Base-by-base conservation (phyloP, 2,329 filamentous ascomycete genomes). In the Exserohilum turcica region DNA sequence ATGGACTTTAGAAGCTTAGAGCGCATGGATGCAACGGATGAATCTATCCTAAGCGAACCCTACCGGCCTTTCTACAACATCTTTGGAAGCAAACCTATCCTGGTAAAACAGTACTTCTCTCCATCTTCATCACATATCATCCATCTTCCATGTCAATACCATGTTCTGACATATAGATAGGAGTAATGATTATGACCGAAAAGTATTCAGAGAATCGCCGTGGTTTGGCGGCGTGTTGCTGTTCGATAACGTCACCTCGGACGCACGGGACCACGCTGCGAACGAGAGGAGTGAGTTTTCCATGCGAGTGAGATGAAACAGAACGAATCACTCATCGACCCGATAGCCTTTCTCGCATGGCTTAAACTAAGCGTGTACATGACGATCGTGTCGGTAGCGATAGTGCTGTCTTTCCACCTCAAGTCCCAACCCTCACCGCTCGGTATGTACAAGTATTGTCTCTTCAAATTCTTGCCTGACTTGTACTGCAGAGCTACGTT, bases 321-420 rank as follows among this genome's bases (percentile, higher is more conserved):
- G 5, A 15, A 43, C 2, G 1, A 9, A 7, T 5, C 13, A 13
- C 49, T 70, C 37, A 68, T n/a, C 1, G 13, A n/a, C 2, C 4
- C 0, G 16, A 18, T 49, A 79, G 77, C 85, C 0, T 97, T 97
- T 70, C 86, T 97, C 24, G 94, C 93, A 2, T 97, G 94, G 83
- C 85, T 97, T 16, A 87, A 92, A 3, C 83, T 97, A 2, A 87
- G 90, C 28, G 85, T 96, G 64, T 96, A 96, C 78, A 92, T 97
- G 84, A 86, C 91, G 60, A 81, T 99, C 45, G 91, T 97, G 7
- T 86, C 90, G 24, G 84, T 96, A 28, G 93, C 94, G 44, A 96
- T 99, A 62, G 86, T 96, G 8, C 82, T 97, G 44, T 96, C 91
- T 12, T 99, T 99, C 74, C 93, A 99, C 70, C 82, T 99, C 43